Conservation (phyloP, 352 stramenopile genomes). For the Globisporangium lucens region DNA sequence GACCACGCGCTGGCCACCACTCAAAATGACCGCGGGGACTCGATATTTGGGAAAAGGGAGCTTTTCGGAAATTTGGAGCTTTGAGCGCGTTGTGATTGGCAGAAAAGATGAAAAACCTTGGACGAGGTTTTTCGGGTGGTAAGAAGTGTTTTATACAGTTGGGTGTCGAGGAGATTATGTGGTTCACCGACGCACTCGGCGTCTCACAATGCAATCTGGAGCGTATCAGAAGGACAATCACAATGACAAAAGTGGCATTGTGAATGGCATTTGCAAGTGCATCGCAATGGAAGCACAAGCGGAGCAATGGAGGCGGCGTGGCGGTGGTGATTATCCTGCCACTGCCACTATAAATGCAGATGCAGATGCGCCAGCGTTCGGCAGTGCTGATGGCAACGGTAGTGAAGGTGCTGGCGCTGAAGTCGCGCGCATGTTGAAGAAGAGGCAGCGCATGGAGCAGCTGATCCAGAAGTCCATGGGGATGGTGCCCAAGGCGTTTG, state of each 20-base stretch:
- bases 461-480: slow-evolving; percentile 47
- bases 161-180: neutral
- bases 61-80: neutral
- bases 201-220: too few species aligned
- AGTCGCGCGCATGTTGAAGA: slow-evolving; percentile 22
- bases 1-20: slow-evolving; percentile 10
- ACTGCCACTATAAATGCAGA: neutral
- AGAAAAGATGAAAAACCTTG: neutral
- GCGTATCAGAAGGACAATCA: too few species aligned
- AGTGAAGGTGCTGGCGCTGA: neutral
- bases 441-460: slow-evolving; percentile 51
- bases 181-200: neutral
- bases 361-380: neutral
- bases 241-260: too few species aligned
- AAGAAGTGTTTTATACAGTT: neutral
- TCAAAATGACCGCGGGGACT: neutral
- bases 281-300: neutral
- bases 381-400: neutral
- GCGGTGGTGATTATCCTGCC: neutral
- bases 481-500: slow-evolving; percentile 22
- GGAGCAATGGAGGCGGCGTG: neutral
- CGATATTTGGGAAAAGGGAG: neutral
- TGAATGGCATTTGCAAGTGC: neutral
- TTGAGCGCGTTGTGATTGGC: neutral
- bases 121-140: neutral